Evolutionary conservation across 2,329 filamentous ascomycete species (phyloP), one percentile per base, ranked within the genome.

Genomic region (Scortechinia acanthostroma): DNA sequence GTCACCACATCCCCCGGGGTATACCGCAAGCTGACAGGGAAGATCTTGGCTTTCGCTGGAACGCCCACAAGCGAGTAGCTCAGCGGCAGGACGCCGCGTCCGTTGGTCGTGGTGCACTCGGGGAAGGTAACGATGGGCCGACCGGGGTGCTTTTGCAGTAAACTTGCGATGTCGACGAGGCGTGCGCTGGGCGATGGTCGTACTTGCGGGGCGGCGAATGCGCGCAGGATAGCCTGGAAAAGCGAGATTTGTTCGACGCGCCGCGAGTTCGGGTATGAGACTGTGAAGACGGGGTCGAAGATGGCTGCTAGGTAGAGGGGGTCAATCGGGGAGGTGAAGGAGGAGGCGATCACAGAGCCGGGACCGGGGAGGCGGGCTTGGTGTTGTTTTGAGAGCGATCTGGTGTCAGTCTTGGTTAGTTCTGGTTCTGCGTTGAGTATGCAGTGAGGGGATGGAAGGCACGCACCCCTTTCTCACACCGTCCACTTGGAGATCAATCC

Each of bases 401-500:
- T 77, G 50, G n/a, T n/a, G n/a, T n/a, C n/a, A n/a, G n/a, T n/a
- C n/a, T n/a, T 17, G 21, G 4, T 21, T 42, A 3, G n/a, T 14
- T 20, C 17, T 30, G n/a, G 17, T 43, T 42, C 10, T 4, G 17
- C 28, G 22, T 10, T 44, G 15, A 20, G 13, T 5, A 16, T 1
- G 37, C 13, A 45, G 46, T n/a, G n/a, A n/a, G n/a, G n/a, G n/a
- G n/a, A n/a, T n/a, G n/a, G 22, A 47, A 4, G 14, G 10, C 37
- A 58, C 71, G 43, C 60, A 81, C 76, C 79, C 79, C 67, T 77
- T 74, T 53, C 72, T 74, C 20, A 84, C 80, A 4, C 80, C 79
- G 50, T 84, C 80, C 48, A 84, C 76, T 55, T 82, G 78, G 19
- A 84, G 60, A 56, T 84, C 80, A 49, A 83, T 74, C 78, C 79